Conservation (phyloP, 306 rosid species). For the Cucurbita ficifolia region DNA sequence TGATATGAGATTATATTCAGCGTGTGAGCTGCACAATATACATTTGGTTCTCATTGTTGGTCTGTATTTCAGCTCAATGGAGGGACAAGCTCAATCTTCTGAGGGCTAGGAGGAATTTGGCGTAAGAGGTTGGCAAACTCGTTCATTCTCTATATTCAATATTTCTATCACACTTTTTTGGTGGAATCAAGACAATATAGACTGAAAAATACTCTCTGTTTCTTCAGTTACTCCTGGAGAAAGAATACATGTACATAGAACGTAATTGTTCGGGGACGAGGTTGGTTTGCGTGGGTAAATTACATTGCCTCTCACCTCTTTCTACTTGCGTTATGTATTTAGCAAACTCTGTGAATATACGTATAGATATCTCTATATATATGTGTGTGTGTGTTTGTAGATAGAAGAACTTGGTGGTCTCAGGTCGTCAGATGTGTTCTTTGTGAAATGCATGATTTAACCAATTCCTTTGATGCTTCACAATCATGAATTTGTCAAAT, state of each 20-base stretch:
- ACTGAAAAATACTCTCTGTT: neutral
- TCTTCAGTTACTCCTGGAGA: constrained; percentile 11
- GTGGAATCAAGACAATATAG: neutral
- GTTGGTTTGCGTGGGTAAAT: neutral
- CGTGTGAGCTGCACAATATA: neutral
- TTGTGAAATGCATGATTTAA: neutral
- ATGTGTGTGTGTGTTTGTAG: neutral
- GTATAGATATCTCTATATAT: neutral
- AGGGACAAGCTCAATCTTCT: constrained; percentile 48
- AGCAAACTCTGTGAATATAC: constrained; percentile 10
- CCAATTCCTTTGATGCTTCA: neutral
- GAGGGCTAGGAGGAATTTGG: constrained; percentile 37
- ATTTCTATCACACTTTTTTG: neutral
- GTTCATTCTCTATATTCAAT: neutral
- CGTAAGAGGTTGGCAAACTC: constrained; percentile 17
- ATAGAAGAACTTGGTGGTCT: neutral
- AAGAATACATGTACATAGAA: constrained; percentile 4
- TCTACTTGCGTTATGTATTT: constrained; percentile 6
- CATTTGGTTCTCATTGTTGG: neutral
- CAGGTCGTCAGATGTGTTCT: neutral
- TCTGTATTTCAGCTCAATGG: constrained; percentile 35
- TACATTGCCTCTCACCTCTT: neutral
- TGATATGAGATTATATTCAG: too few species aligned
- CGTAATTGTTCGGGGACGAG: constrained; percentile 5
- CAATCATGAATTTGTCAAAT: neutral